Conservation (phyloP, 805 yeast genomes). For the Torulaspora gathmanii region DNA sequence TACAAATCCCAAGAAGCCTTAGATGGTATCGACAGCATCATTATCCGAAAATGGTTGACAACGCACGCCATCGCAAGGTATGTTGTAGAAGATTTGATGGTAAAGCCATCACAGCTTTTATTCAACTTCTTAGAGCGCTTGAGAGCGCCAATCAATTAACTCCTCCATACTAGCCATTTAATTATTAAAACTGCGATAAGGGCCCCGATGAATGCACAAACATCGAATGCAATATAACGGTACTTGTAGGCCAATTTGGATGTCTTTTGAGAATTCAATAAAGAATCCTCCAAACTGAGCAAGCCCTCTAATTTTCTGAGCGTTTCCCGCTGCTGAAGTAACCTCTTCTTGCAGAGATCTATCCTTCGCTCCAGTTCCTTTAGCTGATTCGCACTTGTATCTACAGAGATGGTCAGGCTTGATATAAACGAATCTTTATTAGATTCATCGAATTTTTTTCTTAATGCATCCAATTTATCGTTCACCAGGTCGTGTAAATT, state of each 20-base stretch:
- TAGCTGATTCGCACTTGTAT: constrained; percentile 23
- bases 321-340: constrained; percentile 25
- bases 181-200: constrained; percentile 3
- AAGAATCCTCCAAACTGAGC: constrained; percentile 17
- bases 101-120: too few species aligned
- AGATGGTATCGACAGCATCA: too few species aligned
- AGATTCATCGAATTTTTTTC: constrained; percentile 27
- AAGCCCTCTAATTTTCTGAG: constrained; percentile 29
- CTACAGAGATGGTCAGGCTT: constrained; percentile 13
- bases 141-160: neutral
- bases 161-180: constrained; percentile 11
- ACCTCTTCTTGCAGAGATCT: constrained; percentile 17
- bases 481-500: constrained; percentile 30
- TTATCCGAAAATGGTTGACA: too few species aligned
- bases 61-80: too few species aligned
- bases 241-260: constrained; percentile 17
- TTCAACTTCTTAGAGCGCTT: too few species aligned
- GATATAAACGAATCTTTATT: constrained; percentile 28
- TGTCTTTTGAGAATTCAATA: constrained; percentile 17
- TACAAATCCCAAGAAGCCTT: too few species aligned
- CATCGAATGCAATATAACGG: constrained; percentile 14
- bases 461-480: constrained; percentile 27
- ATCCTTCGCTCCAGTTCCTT: constrained; percentile 30
- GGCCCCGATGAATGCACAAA: constrained; percentile 9
- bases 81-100: too few species aligned